Conservation (phyloP, 2,329 filamentous ascomycete genomes). For the Penicillium expansum region DNA sequence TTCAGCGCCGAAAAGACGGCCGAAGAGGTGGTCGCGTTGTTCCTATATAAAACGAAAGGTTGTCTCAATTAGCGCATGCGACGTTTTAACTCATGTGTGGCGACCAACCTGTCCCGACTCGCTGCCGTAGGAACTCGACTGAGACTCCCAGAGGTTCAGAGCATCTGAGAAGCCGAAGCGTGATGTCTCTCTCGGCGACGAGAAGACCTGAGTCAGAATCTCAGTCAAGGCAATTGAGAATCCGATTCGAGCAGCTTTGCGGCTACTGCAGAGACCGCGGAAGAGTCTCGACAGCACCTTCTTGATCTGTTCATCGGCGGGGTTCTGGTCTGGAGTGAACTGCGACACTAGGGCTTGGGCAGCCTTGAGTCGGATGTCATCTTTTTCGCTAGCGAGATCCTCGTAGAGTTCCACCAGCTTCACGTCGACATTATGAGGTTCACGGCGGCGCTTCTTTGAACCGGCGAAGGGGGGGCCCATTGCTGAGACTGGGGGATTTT, state of each 20-base stretch:
- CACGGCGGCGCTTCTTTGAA: slow-evolving; percentile 44
- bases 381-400: slow-evolving; percentile 48
- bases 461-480: slow-evolving; percentile 28
- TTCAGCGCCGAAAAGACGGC: slow-evolving; percentile 81
- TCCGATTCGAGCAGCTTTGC: slow-evolving; percentile 82
- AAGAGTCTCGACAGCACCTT: slow-evolving; percentile 64
- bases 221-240: slow-evolving; percentile 89
- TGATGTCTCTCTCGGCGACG: slow-evolving; percentile 27
- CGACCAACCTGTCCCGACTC: slow-evolving; percentile 53
- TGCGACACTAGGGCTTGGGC: slow-evolving; percentile 45
- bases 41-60: slow-evolving; percentile 62
- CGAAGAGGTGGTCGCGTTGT: slow-evolving; percentile 79
- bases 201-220: slow-evolving; percentile 68
- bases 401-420: slow-evolving; percentile 51
- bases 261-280: slow-evolving; percentile 81
- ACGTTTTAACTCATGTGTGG: background rate
- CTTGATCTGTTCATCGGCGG: slow-evolving; percentile 42
- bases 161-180: slow-evolving; percentile 43
- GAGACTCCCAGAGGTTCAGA: slow-evolving; percentile 52
- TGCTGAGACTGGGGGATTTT: background rate
- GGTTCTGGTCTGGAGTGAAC: slow-evolving; percentile 42
- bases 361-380: slow-evolving; percentile 47
- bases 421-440: slow-evolving; percentile 43
- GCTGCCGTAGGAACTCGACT: slow-evolving; percentile 53
- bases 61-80: slow-evolving; percentile 46